Evolutionary conservation across 2,329 filamentous ascomycete genomes (phyloP).

Genomic region (Stenocarpella maydis): DNA sequence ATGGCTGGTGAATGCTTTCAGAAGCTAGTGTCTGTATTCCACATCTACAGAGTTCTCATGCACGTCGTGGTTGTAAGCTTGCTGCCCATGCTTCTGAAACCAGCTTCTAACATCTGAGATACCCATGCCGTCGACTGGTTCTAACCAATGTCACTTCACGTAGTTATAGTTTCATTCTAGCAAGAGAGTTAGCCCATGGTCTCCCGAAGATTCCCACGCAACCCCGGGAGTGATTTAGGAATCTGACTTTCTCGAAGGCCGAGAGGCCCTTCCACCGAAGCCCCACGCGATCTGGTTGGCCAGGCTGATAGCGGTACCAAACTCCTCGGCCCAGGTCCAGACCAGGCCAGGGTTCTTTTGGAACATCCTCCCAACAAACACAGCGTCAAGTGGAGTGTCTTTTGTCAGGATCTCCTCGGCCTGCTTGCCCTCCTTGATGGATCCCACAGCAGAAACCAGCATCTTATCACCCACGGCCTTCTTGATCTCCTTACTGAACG

Average conservation of each 20-base stretch:
- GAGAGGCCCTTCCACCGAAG: constrained; percentile 51
- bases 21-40: background rate
- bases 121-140: background rate
- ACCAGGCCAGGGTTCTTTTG: constrained; percentile 67
- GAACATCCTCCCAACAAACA: constrained; percentile 61
- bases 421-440: constrained; percentile 53
- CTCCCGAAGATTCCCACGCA: background rate
- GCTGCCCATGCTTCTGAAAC: background rate
- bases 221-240: background rate
- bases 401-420: constrained; percentile 57
- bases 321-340: constrained; percentile 63
- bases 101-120: background rate
- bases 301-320: constrained; percentile 54
- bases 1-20: background rate
- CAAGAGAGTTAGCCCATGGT: background rate
- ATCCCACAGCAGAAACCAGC: constrained; percentile 56
- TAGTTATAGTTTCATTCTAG: constrained; percentile 2
- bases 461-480: constrained; percentile 70
- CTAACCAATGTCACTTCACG: too few relatives aligned
- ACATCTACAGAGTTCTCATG: too few relatives aligned
- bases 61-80: too few relatives aligned
- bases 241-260: constrained; percentile 27
- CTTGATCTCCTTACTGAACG: constrained; percentile 75
- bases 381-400: constrained; percentile 56
- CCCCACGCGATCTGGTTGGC: constrained; percentile 65